A percentile compares a stretch with the other conserved stretches of the same genome.
Conservation (phyloP, 352 stramenopile species). For the Pythium plurisporium region DNA sequence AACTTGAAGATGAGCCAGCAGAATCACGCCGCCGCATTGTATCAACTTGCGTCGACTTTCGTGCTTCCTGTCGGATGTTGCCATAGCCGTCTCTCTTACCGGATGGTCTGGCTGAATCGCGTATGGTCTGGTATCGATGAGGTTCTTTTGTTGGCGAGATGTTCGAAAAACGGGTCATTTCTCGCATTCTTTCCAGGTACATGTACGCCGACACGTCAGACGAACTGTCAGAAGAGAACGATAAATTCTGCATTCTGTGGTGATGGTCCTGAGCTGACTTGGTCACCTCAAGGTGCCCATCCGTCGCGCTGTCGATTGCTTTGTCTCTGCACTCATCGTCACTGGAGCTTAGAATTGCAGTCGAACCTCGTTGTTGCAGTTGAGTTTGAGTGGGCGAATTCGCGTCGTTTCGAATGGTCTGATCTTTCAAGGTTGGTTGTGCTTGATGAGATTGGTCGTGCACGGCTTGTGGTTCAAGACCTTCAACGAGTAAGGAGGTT, state of each 20-base stretch:
- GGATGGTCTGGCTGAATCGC: too few species aligned
- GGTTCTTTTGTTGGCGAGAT: background rate
- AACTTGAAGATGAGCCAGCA: slow-evolving; percentile 30
- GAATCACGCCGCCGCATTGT: slow-evolving; percentile 14
- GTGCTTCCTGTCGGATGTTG: background rate
- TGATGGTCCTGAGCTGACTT: too few species aligned
- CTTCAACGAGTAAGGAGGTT: slow-evolving; percentile 2
- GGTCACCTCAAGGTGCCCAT: too few species aligned
- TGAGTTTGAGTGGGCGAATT: too few species aligned
- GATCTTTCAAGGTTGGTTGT: background rate
- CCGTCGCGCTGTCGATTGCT: too few species aligned
- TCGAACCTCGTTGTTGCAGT: too few species aligned
- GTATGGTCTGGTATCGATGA: too few species aligned
- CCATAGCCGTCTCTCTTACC: too few species aligned
- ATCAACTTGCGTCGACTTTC: too few species aligned
- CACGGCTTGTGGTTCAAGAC: slow-evolving; percentile 2
- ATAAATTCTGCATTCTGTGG: slow-evolving; percentile 9
- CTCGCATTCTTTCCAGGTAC: slow-evolving; percentile 14
- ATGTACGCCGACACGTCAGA: slow-evolving; percentile 20
- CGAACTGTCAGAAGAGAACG: slow-evolving; percentile 20
- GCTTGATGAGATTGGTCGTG: background rate
- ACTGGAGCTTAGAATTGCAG: too few species aligned
- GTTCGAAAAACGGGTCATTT: background rate
- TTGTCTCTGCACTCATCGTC: too few species aligned
- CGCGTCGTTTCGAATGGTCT: background rate